A percentile compares a stretch with the other conserved stretches of the same genome.
Evolutionary conservation across 148 eudicot genomes (phyloP).

Genomic region (Mesembryanthemum crystallinum): DNA sequence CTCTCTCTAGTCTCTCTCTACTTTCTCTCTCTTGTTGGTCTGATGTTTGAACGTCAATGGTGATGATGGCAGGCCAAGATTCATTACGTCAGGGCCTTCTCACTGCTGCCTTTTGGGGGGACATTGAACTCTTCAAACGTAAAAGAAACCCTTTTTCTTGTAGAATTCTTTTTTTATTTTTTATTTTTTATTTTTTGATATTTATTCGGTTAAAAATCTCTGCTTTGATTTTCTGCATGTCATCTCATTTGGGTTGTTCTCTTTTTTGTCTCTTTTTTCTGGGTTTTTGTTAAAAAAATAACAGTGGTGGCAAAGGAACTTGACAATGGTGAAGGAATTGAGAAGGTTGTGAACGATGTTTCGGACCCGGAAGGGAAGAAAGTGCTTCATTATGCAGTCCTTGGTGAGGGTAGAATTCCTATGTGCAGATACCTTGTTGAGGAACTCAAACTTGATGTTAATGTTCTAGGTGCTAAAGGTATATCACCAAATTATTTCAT

Average conservation of each 20-base stretch:
- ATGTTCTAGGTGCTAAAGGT: constrained; percentile 12
- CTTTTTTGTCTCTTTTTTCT: not conserved
- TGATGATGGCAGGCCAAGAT: too few species aligned
- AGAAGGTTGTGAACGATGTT: not conserved
- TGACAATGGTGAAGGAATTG: constrained; percentile 4
- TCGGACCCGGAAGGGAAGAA: not conserved
- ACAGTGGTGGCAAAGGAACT: not conserved
- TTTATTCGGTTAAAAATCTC: too few species aligned
- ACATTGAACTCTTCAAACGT: too few species aligned
- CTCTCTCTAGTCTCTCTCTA: too few species aligned
- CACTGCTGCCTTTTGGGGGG: too few species aligned
- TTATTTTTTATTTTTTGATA: too few species aligned
- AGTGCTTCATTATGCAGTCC: constrained; percentile 7
- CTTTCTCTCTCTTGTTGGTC: too few species aligned
- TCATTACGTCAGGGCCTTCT: too few species aligned
- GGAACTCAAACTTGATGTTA: constrained; percentile 19
- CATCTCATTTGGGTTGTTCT: not conserved
- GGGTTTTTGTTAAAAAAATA: not conserved
- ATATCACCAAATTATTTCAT: not conserved
- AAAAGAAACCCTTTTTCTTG: too few species aligned
- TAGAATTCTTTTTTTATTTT: too few species aligned
- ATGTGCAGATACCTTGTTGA: constrained; percentile 17
- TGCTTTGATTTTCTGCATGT: not conserved
- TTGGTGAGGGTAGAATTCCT: not conserved
- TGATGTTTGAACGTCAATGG: too few species aligned